phyloP scores from a whole-genome alignment of 2,329 filamentous ascomycete species.

The Venturia effusa region DNA sequence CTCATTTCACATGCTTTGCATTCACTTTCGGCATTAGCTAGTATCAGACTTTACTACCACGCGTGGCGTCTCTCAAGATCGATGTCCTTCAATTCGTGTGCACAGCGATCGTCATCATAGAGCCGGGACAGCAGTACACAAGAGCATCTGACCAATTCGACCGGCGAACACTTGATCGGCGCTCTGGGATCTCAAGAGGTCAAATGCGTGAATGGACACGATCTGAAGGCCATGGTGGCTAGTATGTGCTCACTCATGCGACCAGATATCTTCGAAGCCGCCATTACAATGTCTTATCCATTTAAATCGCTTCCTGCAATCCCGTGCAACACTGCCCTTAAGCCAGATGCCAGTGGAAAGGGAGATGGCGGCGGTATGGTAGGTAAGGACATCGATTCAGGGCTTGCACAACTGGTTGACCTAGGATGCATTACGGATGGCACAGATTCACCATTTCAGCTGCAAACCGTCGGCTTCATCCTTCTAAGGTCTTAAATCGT shows the following conservation, averaged over 20 bases:
- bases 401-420: constrained; percentile 44
- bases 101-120: background rate
- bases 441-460: constrained; percentile 46
- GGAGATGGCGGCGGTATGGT: constrained; percentile 14
- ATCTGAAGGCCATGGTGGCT: constrained; percentile 53
- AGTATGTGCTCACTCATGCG: constrained; percentile 50
- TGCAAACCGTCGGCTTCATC: constrained; percentile 35
- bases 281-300: constrained; percentile 55
- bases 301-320: constrained; percentile 44
- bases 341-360: constrained; percentile 15
- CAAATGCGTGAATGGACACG: constrained; percentile 52
- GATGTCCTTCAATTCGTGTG: background rate
- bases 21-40: too few relatives aligned
- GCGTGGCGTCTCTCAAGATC: background rate
- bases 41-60: background rate
- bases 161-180: constrained; percentile 48
- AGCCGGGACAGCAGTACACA: background rate
- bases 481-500: constrained; percentile 43
- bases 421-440: constrained; percentile 60
- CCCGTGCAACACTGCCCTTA: constrained; percentile 36
- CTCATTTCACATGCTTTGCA: too few relatives aligned
- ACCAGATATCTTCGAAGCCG: constrained; percentile 52
- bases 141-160: too few relatives aligned
- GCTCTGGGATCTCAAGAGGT: constrained; percentile 49
- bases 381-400: constrained; percentile 40